Conservation (phyloP, 2,329 filamentous ascomycete genomes). For the Claviceps spartinae region DNA sequence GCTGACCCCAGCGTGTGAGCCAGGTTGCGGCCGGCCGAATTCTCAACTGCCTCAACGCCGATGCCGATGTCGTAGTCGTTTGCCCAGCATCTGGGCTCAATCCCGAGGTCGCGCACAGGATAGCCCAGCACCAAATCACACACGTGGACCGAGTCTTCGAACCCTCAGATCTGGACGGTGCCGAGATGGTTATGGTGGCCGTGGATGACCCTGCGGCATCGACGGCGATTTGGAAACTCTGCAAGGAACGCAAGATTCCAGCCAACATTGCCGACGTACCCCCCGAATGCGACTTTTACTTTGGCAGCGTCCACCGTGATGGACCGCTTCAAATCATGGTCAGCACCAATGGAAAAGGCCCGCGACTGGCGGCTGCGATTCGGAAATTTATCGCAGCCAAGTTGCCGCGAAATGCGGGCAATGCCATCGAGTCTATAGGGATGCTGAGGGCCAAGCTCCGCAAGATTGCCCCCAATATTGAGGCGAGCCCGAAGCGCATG, state of each 20-base stretch:
- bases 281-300: conserved; percentile 96
- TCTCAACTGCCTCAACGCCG: conserved; percentile 85
- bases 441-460: conserved; percentile 66
- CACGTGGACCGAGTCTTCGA: conserved; percentile 77
- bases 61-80: conserved; percentile 78
- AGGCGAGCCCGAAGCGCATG: conserved; percentile 80
- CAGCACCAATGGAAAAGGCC: conserved; percentile 93
- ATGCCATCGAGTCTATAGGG: conserved; percentile 76
- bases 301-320: conserved; percentile 88
- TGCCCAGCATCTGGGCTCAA: conserved; percentile 71
- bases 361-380: conserved; percentile 77
- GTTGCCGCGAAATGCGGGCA: conserved; percentile 67
- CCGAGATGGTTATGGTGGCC: conserved; percentile 81
- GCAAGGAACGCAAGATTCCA: conserved; percentile 69
- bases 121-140: conserved; percentile 59
- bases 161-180: conserved; percentile 68
- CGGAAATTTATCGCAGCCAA: conserved; percentile 64
- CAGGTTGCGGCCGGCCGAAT: conserved; percentile 94
- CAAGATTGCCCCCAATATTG: conserved; percentile 54
- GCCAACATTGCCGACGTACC: conserved; percentile 97
- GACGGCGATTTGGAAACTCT: conserved; percentile 81
- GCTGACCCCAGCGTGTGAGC: conserved; percentile 3
- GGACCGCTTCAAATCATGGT: conserved; percentile 97
- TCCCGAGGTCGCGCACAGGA: conserved; percentile 72
- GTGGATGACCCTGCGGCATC: conserved; percentile 91